Conservation (phyloP, 73 alveolate species). For the Symbiodinium pilosum region DNA sequence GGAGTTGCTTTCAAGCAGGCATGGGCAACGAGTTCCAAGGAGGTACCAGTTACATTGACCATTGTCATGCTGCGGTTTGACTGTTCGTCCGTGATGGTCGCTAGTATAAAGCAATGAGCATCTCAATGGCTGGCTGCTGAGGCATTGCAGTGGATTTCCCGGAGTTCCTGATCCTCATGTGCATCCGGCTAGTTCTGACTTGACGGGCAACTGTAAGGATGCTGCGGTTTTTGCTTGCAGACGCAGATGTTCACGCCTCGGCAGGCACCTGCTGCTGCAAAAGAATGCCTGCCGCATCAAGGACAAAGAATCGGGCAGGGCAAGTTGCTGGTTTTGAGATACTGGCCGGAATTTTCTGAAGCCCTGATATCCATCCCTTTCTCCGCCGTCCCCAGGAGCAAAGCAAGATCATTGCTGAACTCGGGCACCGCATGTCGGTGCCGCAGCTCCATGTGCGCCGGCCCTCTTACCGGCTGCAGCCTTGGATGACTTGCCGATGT, state of each 20-base stretch:
- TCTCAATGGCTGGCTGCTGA: not conserved
- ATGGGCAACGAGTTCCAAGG: too few species aligned
- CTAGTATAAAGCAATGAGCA: too few species aligned
- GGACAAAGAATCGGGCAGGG: not conserved
- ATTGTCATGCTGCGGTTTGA: too few species aligned
- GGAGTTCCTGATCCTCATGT: slow-evolving; percentile 66
- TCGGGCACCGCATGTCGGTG: not conserved
- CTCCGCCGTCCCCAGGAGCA: not conserved
- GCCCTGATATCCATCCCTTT: not conserved
- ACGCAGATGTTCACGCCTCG: not conserved
- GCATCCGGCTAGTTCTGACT: not conserved
- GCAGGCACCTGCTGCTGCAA: slow-evolving; percentile 51
- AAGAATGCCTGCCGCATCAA: slow-evolving; percentile 75
- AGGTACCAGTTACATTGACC: too few species aligned
- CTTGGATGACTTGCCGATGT: not conserved
- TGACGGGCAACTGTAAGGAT: not conserved
- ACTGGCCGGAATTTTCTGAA: not conserved
- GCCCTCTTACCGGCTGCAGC: not conserved
- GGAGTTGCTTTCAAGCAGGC: too few species aligned
- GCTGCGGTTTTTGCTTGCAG: not conserved
- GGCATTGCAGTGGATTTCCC: slow-evolving; percentile 77
- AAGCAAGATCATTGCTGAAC: not conserved
- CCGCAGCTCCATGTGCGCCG: not conserved
- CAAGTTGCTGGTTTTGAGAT: too few species aligned
- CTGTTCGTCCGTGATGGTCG: too few species aligned